These are phyloP conservation scores for Nepenthes alata DNA, from an alignment of 179 eudicot species.

Conservation along the genomic window DNA sequence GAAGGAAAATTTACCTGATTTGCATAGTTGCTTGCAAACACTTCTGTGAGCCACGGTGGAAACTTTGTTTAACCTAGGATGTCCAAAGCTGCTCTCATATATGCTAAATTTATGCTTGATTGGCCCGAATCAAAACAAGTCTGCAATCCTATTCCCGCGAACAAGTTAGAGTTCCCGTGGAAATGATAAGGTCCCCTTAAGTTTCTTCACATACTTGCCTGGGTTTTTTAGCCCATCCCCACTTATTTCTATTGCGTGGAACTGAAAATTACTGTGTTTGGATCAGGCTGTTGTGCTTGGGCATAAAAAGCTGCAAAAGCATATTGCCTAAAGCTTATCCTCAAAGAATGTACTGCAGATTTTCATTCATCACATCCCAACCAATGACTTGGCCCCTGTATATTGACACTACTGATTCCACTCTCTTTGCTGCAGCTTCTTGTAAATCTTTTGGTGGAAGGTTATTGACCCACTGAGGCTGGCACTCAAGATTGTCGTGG, in stretches of 20 bases:
- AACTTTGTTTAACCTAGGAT: slow-evolving; percentile 27
- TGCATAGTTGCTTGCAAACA: slow-evolving; percentile 17
- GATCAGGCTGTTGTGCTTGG: slow-evolving; percentile 21
- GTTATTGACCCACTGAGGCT: slow-evolving; percentile 31
- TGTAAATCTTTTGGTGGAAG: slow-evolving; percentile 23
- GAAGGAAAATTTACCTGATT: no score
- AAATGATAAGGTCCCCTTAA: slow-evolving; percentile 16
- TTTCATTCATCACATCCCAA: slow-evolving; percentile 74
- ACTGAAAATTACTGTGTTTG: slow-evolving; percentile 29
- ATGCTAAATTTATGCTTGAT: slow-evolving; percentile 30
- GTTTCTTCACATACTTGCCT: slow-evolving; percentile 30
- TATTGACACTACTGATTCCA: slow-evolving; percentile 28
- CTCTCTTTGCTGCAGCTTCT: slow-evolving; percentile 21
- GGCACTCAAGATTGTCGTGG: slow-evolving; percentile 30
- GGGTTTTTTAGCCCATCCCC: slow-evolving; percentile 27
- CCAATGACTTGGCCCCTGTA: slow-evolving; percentile 35
- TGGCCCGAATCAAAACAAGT: slow-evolving; percentile 31
- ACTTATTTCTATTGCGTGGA: slow-evolving; percentile 40
- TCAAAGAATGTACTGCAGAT: slow-evolving; percentile 46
- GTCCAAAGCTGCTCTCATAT: slow-evolving; percentile 50
- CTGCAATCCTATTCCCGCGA: slow-evolving; percentile 43
- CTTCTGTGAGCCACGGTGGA: slow-evolving; percentile 60
- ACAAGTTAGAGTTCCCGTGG: slow-evolving; percentile 21
- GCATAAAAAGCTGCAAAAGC: slow-evolving; percentile 23
- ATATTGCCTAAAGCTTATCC: slow-evolving; percentile 28